Base-by-base conservation (phyloP, 2,329 filamentous ascomycete species). In the Xylariaceae sp. region DNA sequence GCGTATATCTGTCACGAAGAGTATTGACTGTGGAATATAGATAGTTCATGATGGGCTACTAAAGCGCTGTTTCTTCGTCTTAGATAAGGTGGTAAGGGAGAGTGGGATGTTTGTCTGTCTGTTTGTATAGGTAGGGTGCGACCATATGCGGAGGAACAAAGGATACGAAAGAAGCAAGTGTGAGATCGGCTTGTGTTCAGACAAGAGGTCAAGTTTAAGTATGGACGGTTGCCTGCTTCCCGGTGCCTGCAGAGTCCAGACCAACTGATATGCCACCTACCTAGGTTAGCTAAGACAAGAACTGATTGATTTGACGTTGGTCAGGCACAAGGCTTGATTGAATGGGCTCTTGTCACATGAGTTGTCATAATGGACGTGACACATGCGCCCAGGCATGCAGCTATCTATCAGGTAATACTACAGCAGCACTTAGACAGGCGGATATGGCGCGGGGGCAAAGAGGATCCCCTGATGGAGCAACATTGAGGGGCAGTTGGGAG, bases 11-110 rank as follows among this genome's bases (percentile, higher is more conserved):
- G 67, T 97, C 92, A 54, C 90, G 85, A 59, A 95, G 81, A 53
- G 83, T 88, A 64, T 94, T 92, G 62, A 96, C 82, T 36, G 88
- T 90, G 40, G 88, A 94, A 66, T 94, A 88, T 57, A 96, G 76
- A 69, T 89, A 83, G 63, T 94, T 92, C 87, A 95, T 94, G 44
- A 51, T 66, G 57, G 35, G 26, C 12, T 28, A 17, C 18, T 32
- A 13, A 11, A 34, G 17, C 41, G 34, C 28, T 30, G 33, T 29
- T 26, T 28, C 8, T 28, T 13, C 21, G 35, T 41, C 33, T 33
- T 33, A 11, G 21, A 34, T 32, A 14, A 17, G 26, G 9, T 6
- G 9, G 28, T 31, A 11, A 31, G 31, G 29, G 30, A 38, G 23
- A 21, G 8, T 18, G 32, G 23, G n/a, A 28, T 28, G 28, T 41